Conservation (phyloP, 495 filamentous ascomycete species). For the Daldinia bambusicola region DNA sequence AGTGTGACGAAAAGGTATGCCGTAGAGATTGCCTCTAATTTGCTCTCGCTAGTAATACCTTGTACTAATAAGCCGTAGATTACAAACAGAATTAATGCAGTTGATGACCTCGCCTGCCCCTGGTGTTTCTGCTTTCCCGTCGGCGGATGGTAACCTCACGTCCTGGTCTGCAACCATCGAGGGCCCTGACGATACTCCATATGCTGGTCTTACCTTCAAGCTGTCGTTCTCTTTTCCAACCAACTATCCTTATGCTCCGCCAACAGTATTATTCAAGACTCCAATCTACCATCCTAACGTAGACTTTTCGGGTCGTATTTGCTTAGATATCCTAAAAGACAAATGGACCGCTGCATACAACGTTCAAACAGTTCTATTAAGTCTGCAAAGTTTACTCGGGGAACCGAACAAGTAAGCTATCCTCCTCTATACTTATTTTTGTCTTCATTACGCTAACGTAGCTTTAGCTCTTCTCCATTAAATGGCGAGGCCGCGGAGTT, state of each 20-base stretch:
- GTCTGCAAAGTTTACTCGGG: constrained; percentile 92
- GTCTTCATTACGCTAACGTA: constrained; percentile 14
- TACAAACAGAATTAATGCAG: constrained; percentile 97
- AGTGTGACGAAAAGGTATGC: constrained; percentile 81
- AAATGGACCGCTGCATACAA: constrained; percentile 97
- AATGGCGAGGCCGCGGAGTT: constrained; percentile 96
- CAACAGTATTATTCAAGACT: constrained; percentile 91
- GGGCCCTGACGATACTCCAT: constrained; percentile 91
- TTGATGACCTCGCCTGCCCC: constrained; percentile 95
- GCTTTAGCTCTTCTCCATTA: constrained; percentile 82
- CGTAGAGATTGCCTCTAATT: neutral
- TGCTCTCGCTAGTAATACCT: neutral
- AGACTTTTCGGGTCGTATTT: constrained; percentile 91
- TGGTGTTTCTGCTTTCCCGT: constrained; percentile 94
- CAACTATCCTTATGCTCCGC: constrained; percentile 94
- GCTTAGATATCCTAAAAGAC: constrained; percentile 96
- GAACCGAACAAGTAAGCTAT: constrained; percentile 93
- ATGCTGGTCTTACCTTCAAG: constrained; percentile 89
- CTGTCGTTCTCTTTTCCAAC: constrained; percentile 90
- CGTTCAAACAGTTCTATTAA: constrained; percentile 89
- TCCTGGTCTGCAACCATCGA: constrained; percentile 93
- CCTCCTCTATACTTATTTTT: neutral
- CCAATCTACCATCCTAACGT: constrained; percentile 96
- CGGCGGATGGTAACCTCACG: constrained; percentile 87
- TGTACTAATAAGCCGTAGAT: constrained; percentile 60